Percentiles rank a stretch among this genome's conserved stretches.
Conservation (phyloP, 2,329 filamentous ascomycete species). For the Pseudogymnoascus sp. region DNA sequence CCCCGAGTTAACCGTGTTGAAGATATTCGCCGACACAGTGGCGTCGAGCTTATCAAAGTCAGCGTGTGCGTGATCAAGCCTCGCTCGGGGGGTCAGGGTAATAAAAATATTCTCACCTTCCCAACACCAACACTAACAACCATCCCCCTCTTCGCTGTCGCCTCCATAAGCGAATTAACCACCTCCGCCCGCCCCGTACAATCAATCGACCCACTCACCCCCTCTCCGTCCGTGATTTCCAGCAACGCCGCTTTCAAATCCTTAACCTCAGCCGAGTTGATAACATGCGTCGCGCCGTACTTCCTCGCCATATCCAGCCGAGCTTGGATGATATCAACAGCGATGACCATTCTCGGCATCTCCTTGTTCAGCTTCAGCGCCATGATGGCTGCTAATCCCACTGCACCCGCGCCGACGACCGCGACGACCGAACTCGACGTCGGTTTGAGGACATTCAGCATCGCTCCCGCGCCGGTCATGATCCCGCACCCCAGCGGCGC, state of each 20-base stretch:
- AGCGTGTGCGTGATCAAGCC: not conserved
- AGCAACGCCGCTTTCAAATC: constrained; percentile 13
- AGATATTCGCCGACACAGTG: constrained; percentile 13
- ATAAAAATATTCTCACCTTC: not conserved
- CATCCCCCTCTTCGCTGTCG: constrained; percentile 15
- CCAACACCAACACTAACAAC: constrained; percentile 19
- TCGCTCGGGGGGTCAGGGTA: not conserved
- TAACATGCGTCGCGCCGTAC: constrained; percentile 32
- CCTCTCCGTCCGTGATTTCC: constrained; percentile 13
- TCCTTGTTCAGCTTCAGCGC: constrained; percentile 24
- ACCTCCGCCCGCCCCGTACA: constrained; percentile 16
- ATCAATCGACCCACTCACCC: constrained; percentile 16
- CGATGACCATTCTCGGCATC: constrained; percentile 31
- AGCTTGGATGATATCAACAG: constrained; percentile 35
- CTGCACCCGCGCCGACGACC: constrained; percentile 33
- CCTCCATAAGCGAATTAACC: constrained; percentile 13
- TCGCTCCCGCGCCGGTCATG: constrained; percentile 35
- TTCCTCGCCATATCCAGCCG: constrained; percentile 35
- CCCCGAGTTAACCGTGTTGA: constrained; percentile 16
- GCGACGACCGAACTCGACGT: constrained; percentile 26
- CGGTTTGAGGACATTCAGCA: constrained; percentile 29
- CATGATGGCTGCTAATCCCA: constrained; percentile 33
- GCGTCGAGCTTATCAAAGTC: constrained; percentile 13
- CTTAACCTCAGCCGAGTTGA: constrained; percentile 14
- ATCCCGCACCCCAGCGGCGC: constrained; percentile 36